A percentile compares a stretch with the other conserved stretches of the same genome.
Conservation (phyloP, 345 rosid species). For the Eucalyptus pauciflora region DNA sequence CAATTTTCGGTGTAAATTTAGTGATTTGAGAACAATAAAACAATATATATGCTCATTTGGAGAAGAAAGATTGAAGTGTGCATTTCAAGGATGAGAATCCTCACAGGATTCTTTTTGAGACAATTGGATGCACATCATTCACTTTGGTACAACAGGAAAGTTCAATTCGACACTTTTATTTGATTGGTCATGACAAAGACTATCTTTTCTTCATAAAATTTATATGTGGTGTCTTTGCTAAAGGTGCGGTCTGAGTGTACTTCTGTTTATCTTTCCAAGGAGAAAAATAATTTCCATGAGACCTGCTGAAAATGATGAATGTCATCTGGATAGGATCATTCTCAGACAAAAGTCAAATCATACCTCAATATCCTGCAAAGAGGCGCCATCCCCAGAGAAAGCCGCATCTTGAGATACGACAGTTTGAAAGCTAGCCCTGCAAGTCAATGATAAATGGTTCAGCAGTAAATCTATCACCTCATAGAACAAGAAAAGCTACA, state of each 20-base stretch:
- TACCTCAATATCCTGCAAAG: slow-evolving; percentile 55
- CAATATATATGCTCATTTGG: not conserved
- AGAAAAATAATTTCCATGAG: not conserved
- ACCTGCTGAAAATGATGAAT: not conserved
- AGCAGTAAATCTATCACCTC: not conserved
- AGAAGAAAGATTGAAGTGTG: not conserved
- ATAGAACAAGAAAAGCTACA: not conserved
- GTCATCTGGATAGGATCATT: not conserved
- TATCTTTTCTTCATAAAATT: not conserved
- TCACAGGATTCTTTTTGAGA: not conserved
- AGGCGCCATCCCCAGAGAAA: slow-evolving; percentile 31
- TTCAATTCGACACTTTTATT: not conserved
- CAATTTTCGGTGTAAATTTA: not conserved
- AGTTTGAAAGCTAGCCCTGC: slow-evolving; percentile 30
- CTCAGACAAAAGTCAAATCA: not conserved
- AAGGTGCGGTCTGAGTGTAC: not conserved
- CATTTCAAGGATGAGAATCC: not conserved
- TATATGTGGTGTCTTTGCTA: not conserved
- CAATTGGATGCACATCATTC: not conserved
- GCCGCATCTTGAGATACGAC: slow-evolving; percentile 25
- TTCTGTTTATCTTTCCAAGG: not conserved
- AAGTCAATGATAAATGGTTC: not conserved
- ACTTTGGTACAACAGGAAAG: not conserved
- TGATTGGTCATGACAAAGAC: not conserved
- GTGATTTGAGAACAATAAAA: not conserved